A percentile compares a stretch with the other conserved stretches of the same genome.
phyloP scores from a whole-genome alignment of 2,329 filamentous ascomycete genomes.

The Paramyrothecium roridum region DNA sequence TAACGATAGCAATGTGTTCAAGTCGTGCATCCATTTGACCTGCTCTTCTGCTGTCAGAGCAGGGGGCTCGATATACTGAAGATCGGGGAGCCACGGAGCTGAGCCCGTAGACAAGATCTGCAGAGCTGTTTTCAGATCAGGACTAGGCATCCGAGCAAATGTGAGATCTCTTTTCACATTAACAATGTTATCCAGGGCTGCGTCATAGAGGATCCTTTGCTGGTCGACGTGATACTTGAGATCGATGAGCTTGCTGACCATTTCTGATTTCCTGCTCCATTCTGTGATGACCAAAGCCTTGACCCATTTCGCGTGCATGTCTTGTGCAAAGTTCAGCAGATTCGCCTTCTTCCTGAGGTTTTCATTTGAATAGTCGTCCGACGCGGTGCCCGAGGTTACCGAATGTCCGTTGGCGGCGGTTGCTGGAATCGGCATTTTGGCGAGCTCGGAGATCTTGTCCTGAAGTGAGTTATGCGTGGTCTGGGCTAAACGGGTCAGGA shows the following conservation, averaged over 20 bases:
- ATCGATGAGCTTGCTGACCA: constrained; percentile 86
- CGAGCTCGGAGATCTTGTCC: constrained; percentile 67
- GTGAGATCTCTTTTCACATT: constrained; percentile 71
- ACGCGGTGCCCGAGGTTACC: constrained; percentile 21
- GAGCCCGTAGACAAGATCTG: constrained; percentile 78
- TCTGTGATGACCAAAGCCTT: constrained; percentile 88
- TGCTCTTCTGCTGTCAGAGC: constrained; percentile 69
- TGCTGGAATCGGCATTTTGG: constrained; percentile 60
- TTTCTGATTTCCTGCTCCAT: constrained; percentile 78
- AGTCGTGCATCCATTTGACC: constrained; percentile 70
- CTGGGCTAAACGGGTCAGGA: constrained; percentile 79
- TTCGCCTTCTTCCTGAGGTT: constrained; percentile 74
- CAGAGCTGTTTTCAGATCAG: constrained; percentile 85
- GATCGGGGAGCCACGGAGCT: constrained; percentile 75
- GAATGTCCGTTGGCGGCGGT: constrained; percentile 48
- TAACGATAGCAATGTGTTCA: constrained; percentile 80
- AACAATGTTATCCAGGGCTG: constrained; percentile 60
- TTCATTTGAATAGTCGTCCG: constrained; percentile 57
- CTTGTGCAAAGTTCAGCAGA: constrained; percentile 75
- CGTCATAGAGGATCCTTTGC: constrained; percentile 58
- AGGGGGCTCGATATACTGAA: constrained; percentile 74
- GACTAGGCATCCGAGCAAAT: constrained; percentile 76
- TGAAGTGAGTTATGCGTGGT: constrained; percentile 76
- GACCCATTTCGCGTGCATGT: constrained; percentile 82
- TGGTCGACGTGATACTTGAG: constrained; percentile 71